Evolutionary conservation across 1,284 basidiomycete species (phyloP), one percentile per base, ranked within the genome.

Genomic region (Cryptococcus sp.): DNA sequence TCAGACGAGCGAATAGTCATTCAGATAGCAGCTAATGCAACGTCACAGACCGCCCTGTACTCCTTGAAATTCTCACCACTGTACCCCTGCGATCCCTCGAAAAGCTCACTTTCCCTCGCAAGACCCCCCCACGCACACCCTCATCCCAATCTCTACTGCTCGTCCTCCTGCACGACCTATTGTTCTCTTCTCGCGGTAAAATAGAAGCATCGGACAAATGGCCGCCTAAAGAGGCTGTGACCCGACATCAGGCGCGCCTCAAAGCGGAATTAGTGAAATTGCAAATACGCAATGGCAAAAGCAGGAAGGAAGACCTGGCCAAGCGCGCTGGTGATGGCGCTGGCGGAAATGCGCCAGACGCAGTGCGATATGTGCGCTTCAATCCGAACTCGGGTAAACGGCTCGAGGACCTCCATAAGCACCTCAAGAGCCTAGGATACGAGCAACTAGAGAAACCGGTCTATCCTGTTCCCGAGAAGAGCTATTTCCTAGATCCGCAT

Each of bases 171-270:
- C 93, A 96, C 67, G 93, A 97, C 75, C 78, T 93, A 15, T 81
- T 97, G 34, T 82, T 95, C 47, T 83, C 88, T 17, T 79, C 84
- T 19, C 88, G 90, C 19, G 74, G 76, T 4, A 69, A 66, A 29
- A 92, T 94, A 63, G 89, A 94, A 73, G 89, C 91, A 1, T 86
- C 88, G 23, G 89, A 93, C 72, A 76, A 77, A 64, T 92, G 92
- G 29, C 88, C 89, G 8, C 80, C 93, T 48, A 93, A 93, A 67
- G 86, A 88, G 69, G 89, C 90, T 0, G 70, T 94, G 41, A 72
- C 89, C 52, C 84, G 89, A 45, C 91, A 97, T 74, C 91, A 90
- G 71, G 89, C 93, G 5, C 84, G 93, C n/a, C 81, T 98, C 5
- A 85, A 86, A 61, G 86, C 89, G 55, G 92, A 95, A 76, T 83